phyloP scores from a whole-genome alignment of 202 grass and related monocot genomes.

The Dendrocalamus latiflorus region DNA sequence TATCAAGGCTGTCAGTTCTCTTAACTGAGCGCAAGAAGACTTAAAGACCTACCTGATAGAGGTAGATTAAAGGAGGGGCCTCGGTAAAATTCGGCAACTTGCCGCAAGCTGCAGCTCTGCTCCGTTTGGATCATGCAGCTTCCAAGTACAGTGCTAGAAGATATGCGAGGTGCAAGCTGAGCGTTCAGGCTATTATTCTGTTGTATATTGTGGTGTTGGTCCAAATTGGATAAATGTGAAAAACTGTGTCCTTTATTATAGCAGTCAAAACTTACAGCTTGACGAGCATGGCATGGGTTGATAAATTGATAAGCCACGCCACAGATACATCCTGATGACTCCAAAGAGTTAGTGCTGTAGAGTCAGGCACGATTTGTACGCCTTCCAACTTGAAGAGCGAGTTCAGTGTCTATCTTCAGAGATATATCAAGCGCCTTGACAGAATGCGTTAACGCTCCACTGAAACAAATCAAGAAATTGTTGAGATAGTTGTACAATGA shows the following conservation, averaged over 20 bases:
- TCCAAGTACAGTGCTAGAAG: constrained; percentile 5
- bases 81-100: background rate
- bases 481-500: background rate
- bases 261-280: background rate
- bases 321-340: background rate
- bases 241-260: background rate
- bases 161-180: background rate
- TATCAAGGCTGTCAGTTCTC: background rate
- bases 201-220: background rate
- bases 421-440: constrained; percentile 95
- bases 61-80: background rate
- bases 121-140: background rate
- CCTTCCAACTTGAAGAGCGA: constrained; percentile 89
- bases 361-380: constrained; percentile 82
- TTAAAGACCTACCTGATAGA: background rate
- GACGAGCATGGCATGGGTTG: background rate
- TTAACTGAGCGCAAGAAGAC: background rate
- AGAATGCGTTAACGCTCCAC: constrained; percentile 89
- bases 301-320: background rate
- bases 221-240: background rate
- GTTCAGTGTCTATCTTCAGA: constrained; percentile 89
- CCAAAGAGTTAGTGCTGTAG: background rate
- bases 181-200: background rate
- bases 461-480: constrained; percentile 24
- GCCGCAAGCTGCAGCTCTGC: background rate